phyloP scores from a whole-genome alignment of 345 rosid species.

The Microcos paniculata region DNA sequence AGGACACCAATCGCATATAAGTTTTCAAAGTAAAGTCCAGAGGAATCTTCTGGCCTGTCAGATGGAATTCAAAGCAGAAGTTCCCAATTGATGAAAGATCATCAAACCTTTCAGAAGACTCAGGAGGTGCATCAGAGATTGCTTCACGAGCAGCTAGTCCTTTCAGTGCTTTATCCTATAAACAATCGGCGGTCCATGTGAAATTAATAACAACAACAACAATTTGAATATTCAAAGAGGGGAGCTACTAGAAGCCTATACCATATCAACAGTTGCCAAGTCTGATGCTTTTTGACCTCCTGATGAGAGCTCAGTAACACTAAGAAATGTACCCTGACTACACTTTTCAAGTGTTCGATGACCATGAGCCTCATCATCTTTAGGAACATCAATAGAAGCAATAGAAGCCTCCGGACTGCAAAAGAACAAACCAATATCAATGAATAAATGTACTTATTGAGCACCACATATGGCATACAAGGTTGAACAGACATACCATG shows the following conservation, averaged over 20 bases:
- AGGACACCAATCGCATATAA: constrained; percentile 51
- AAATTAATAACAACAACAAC: not conserved
- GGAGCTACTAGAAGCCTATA: constrained; percentile 34
- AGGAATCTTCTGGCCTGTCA: constrained; percentile 66
- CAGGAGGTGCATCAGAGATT: constrained; percentile 30
- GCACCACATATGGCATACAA: not conserved
- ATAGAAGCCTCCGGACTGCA: constrained; percentile 45
- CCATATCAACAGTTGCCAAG: constrained; percentile 72
- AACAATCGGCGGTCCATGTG: constrained; percentile 16
- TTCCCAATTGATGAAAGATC: constrained; percentile 36
- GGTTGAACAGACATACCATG: constrained; percentile 41
- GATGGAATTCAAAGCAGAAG: constrained; percentile 49
- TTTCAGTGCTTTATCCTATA: constrained; percentile 82
- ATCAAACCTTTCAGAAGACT: constrained; percentile 40
- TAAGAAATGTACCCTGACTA: constrained; percentile 65
- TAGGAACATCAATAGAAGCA: constrained; percentile 43
- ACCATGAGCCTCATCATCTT: constrained; percentile 34
- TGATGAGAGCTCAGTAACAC: constrained; percentile 77
- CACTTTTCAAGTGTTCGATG: constrained; percentile 49
- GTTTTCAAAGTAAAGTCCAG: constrained; percentile 91
- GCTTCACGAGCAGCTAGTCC: constrained; percentile 63
- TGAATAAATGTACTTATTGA: not conserved
- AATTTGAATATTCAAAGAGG: constrained; percentile 9
- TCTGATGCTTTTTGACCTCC: constrained; percentile 51
- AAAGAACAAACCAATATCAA: constrained; percentile 12